phyloP scores from a whole-genome alignment of 805 yeast species.

The Starmerella ratchasimensis region DNA sequence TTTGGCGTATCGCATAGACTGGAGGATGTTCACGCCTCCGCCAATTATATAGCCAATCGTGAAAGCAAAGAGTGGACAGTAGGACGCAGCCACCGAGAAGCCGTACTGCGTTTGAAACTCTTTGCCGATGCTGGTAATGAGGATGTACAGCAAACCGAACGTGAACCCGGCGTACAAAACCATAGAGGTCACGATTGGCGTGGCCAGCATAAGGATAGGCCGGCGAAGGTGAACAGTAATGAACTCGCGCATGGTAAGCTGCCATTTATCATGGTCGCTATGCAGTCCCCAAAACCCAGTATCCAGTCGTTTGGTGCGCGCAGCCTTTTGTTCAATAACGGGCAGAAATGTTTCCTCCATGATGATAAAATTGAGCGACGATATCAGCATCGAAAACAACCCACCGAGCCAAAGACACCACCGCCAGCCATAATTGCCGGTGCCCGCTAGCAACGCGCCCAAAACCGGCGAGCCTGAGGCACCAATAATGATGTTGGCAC shows the following conservation, averaged over 20 bases:
- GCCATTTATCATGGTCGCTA: conserved; percentile 84
- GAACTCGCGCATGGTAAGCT: conserved; percentile 52
- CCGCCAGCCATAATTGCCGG: conserved; percentile 41
- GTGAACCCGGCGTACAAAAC: conserved; percentile 32
- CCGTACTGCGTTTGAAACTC: conserved; percentile 24
- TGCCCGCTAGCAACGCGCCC: conserved; percentile 24
- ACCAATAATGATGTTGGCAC: conserved; percentile 13
- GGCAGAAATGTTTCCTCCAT: conserved; percentile 29
- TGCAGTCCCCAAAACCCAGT: conserved; percentile 71
- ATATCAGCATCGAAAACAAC: conserved; percentile 27
- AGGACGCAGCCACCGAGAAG: conserved; percentile 26
- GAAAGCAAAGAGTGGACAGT: conserved; percentile 26
- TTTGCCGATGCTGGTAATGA: conserved; percentile 30
- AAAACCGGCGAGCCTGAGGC: conserved; percentile 22
- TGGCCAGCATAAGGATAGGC: conserved; percentile 59
- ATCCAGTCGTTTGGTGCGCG: conserved; percentile 50
- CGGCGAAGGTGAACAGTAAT: conserved; percentile 56
- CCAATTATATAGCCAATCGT: conserved; percentile 26
- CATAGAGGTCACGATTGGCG: conserved; percentile 32
- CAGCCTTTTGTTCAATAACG: conserved; percentile 47
- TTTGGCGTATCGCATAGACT: conserved; percentile 27
- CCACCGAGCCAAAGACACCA: conserved; percentile 44
- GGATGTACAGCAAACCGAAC: conserved; percentile 33
- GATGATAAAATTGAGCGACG: conserved; percentile 29
- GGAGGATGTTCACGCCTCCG: conserved; percentile 25